A percentile compares a stretch with the other conserved stretches of the same genome.
Conservation (phyloP, 192 early-diverging fungal species). For the Linnemannia zychae region DNA sequence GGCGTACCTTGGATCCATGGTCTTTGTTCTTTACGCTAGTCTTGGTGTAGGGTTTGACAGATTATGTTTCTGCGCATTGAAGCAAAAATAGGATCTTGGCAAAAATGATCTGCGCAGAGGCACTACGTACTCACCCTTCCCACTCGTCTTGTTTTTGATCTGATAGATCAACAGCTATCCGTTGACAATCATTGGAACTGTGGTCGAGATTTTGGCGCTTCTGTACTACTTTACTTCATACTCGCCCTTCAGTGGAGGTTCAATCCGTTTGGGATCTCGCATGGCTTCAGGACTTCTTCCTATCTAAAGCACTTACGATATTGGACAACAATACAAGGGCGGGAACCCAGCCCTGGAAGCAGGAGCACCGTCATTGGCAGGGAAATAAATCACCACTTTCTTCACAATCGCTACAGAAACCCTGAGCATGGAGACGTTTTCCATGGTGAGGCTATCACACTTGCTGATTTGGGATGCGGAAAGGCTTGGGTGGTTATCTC, state of each 20-base stretch:
- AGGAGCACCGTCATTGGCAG: no score
- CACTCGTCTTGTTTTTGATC: not conserved
- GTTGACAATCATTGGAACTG: conserved; percentile 81
- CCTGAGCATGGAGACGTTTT: no score
- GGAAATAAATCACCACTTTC: no score
- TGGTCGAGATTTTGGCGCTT: conserved; percentile 85
- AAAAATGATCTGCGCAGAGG: not conserved
- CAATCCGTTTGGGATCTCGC: conserved; percentile 48
- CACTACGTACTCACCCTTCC: not conserved
- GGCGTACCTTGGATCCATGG: conserved; percentile 86
- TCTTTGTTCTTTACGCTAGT: conserved; percentile 88
- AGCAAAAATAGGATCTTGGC: not conserved
- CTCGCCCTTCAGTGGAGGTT: conserved; percentile 44
- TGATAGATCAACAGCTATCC: conserved; percentile 71
- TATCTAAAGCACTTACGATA: conserved; percentile 6
- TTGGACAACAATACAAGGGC: no score
- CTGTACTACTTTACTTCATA: conserved; percentile 75
- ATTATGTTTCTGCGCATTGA: not conserved
- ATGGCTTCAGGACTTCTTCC: conserved; percentile 51
- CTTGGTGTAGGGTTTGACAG: conserved; percentile 68
- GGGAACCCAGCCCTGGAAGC: no score
- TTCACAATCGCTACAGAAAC: no score
- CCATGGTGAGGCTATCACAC: no score
- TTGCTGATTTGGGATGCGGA: no score
- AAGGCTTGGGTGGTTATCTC: no score